Evolutionary conservation across 2,329 filamentous ascomycete genomes (phyloP), one percentile per base, ranked within the genome.

Genomic region (Akanthomyces lecanii): DNA sequence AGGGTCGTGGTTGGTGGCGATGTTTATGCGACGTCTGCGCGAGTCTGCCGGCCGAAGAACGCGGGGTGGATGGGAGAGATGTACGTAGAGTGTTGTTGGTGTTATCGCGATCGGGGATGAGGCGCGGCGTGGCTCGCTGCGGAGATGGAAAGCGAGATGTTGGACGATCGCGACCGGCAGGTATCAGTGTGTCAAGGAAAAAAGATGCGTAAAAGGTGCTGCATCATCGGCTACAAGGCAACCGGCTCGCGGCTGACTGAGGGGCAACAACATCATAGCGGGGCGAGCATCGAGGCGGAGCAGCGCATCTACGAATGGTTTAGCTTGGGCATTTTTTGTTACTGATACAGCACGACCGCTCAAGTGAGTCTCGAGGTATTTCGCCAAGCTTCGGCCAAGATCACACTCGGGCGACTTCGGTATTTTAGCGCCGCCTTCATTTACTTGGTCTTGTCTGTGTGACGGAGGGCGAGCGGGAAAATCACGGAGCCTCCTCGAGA

Each of bases 201-300:
- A 51, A 44, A 18, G 57, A 44, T 60, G 30, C 21, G 47, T 25
- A 52, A 36, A 36, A 51, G 12, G 30, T 23, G 23, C 5, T 23
- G 45, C 23, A 44, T 42, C 47, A 23, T 21, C 38, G 33, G 23
- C 36, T 44, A 21, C 36, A 33, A 33, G 23, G 38, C 33, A 33
- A 14, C 57, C 47, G 47, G 45, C 23, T 33, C 47, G 25, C 57
- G 57, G 57, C 57, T 60, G 57, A 60, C 57, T 52, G 57, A 60
- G 57, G 57, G 57, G 57, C 57, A 59, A 42, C 36, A 60, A 18
- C 48, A 52, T 52, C 36, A 60, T 52, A 60, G 57, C 47, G 57
- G 57, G 57, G 57, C 57, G 28, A 12, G 11, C 57, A 51, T 28
- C 30, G 57, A 23, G 57, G 57, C 57, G 57, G 57, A 60, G 57